Evolutionary conservation across 2,329 filamentous ascomycete genomes (phyloP), one percentile per base, ranked within the genome.

Genomic region (Escovopsis sp.): DNA sequence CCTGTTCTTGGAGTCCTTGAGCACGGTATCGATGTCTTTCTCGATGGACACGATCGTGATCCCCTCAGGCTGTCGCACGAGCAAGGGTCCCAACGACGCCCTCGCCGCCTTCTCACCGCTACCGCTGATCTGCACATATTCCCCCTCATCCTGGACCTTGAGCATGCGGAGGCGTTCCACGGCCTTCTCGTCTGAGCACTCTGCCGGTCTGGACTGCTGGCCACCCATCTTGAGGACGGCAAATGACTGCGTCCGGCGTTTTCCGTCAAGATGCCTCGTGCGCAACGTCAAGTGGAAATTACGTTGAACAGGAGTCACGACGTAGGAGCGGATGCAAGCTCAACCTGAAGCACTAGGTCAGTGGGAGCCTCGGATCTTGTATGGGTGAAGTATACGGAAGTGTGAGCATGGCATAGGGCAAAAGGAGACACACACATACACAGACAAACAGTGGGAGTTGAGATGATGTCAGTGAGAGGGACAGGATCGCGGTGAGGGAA

Each of bases 1-100:
- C 76, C 70, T 74, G 61, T 68, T 76, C 58, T 75, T 75, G 14
- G 77, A 70, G 48, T 82, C 74, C 32, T 67, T 57, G 41, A 83
- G 62, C 25, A 81, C 58, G 44, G 67, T 58, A 33, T 65, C 62
- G 55, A 80, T 72, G 75, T 77, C 80, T 33, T 66, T 52, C 39
- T 63, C 55, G 10, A 75, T 60, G 5, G 65, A 54, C 11, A 61
- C 50, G 11, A 73, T 52, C 2, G 67, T 67, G 4, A 84, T 60
- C 36, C 55, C 53, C 47, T 67, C 58, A 2, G 61, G 55, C 28
- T 56, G 41, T 9, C 46, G 48, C 13, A 39, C 31, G 15, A 44
- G 27, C 21, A 11, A 8, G 21, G 21, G 21, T 8, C 21, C 21
- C 21, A 11, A 5, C 7, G 35, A 35, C 5, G 33, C 41, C 14